Conservation (phyloP, 768 basidiomycete genomes). For the Gloeostereum incarnatum region DNA sequence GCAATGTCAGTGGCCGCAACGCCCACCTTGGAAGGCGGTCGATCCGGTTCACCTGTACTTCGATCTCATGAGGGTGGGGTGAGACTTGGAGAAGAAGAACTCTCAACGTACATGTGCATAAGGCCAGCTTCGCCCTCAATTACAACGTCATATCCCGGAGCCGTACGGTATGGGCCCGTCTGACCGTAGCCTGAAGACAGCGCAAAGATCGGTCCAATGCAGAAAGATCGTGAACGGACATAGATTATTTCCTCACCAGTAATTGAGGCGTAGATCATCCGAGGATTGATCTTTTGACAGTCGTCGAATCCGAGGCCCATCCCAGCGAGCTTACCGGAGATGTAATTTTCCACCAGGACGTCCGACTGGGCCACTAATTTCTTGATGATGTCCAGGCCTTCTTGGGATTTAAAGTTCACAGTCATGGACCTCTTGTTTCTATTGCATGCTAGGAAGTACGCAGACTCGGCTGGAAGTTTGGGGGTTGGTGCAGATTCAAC, state of each 20-base stretch:
- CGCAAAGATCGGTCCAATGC: conserved; percentile 1
- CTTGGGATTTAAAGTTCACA: conserved; percentile 74
- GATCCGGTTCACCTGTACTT: conserved; percentile 83
- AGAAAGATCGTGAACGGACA: conserved; percentile 12
- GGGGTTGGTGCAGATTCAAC: conserved; percentile 37
- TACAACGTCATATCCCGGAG: conserved; percentile 84
- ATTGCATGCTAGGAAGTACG: conserved; percentile 87
- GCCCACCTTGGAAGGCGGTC: conserved; percentile 89
- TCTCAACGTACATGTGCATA: conserved; percentile 74
- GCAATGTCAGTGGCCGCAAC: conserved; percentile 89
- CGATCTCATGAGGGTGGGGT: conserved; percentile 7
- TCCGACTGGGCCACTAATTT: conserved; percentile 69
- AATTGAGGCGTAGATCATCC: conserved; percentile 82
- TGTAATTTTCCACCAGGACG: conserved; percentile 84
- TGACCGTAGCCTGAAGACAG: conserved; percentile 61
- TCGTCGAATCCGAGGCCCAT: conserved; percentile 85
- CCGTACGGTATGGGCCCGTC: conserved; percentile 77
- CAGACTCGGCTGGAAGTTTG: conserved; percentile 78
- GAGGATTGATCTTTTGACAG: conserved; percentile 66
- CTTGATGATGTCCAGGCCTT: conserved; percentile 68
- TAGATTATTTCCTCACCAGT: too few relatives aligned
- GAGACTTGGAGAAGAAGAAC: conserved; percentile 5
- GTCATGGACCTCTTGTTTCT: conserved; percentile 87
- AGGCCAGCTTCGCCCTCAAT: conserved; percentile 88
- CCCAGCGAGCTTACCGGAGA: conserved; percentile 75